phyloP scores from a whole-genome alignment of 495 filamentous ascomycete species.

The Penicillium arizonense region DNA sequence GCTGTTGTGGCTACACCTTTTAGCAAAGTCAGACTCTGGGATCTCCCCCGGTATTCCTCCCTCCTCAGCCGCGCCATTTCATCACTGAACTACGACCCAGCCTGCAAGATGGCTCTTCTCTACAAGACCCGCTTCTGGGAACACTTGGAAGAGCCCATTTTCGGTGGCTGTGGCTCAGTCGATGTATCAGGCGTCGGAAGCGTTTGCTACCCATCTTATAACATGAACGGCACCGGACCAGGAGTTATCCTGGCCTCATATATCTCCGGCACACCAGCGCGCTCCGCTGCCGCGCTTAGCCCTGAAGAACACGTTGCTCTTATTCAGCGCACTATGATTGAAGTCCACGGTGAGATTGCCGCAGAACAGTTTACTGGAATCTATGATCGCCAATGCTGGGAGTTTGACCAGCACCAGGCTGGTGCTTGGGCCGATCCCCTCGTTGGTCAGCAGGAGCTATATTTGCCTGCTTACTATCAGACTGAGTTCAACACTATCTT shows the following conservation, averaged over 20 bases:
- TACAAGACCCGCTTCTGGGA: slow-evolving; percentile 70
- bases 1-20: slow-evolving; percentile 64
- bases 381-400: slow-evolving; percentile 60
- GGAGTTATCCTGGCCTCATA: slow-evolving; percentile 64
- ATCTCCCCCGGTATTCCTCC: slow-evolving; percentile 48
- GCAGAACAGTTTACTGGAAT: slow-evolving; percentile 58
- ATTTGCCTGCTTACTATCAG: slow-evolving; percentile 67
- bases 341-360: slow-evolving; percentile 58
- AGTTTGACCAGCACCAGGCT: slow-evolving; percentile 49
- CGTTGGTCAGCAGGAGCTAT: slow-evolving; percentile 62
- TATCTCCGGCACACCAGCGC: slow-evolving; percentile 40
- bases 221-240: slow-evolving; percentile 59
- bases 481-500: slow-evolving; percentile 67
- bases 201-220: slow-evolving; percentile 65
- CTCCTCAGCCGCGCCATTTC: slow-evolving; percentile 58
- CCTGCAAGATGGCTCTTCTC: slow-evolving; percentile 66
- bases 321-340: slow-evolving; percentile 56
- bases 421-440: slow-evolving; percentile 56
- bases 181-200: slow-evolving; percentile 58
- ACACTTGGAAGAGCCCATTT: slow-evolving; percentile 56
- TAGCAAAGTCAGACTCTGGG: slow-evolving; percentile 53
- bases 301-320: slow-evolving; percentile 54
- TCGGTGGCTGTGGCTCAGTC: slow-evolving; percentile 57
- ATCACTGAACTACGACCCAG: slow-evolving; percentile 53
- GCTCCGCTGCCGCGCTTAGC: slow-evolving; percentile 42